These are phyloP conservation scores for Croton setiger DNA, from an alignment of 441 rosid species.

Conservation along the genomic window DNA sequence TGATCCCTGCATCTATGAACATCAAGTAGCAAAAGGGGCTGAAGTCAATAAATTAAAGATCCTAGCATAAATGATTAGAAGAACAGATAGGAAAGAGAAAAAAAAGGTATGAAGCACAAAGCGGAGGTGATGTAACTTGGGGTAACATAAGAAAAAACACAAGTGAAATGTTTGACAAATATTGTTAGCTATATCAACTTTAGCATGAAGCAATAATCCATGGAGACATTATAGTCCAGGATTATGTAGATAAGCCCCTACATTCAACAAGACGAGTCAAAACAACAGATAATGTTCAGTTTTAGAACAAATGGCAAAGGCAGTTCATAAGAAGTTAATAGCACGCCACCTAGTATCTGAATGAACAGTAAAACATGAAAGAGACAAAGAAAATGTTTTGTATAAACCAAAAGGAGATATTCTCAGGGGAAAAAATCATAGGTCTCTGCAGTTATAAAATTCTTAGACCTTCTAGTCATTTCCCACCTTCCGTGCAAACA, in stretches of 20 bases:
- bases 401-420: background rate
- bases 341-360: background rate
- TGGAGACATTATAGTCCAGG: background rate
- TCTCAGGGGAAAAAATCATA: background rate
- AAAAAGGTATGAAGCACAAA: background rate
- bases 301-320: background rate
- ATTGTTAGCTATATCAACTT: background rate
- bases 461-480: background rate
- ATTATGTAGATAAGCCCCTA: background rate
- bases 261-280: slow-evolving; percentile 4
- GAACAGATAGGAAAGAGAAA: background rate
- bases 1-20: background rate
- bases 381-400: background rate
- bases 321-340: background rate
- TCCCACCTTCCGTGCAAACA: background rate
- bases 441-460: background rate
- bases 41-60: background rate
- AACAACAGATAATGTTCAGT: background rate
- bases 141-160: background rate
- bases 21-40: background rate
- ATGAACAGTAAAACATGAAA: background rate
- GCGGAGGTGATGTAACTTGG: background rate
- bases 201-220: slow-evolving; percentile 1
- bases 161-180: background rate
- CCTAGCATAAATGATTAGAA: background rate